A percentile compares a stretch with the other conserved stretches of the same genome.
Evolutionary conservation across 2,329 filamentous ascomycete genomes (phyloP).

Genomic region (Phialophora macrospora): DNA sequence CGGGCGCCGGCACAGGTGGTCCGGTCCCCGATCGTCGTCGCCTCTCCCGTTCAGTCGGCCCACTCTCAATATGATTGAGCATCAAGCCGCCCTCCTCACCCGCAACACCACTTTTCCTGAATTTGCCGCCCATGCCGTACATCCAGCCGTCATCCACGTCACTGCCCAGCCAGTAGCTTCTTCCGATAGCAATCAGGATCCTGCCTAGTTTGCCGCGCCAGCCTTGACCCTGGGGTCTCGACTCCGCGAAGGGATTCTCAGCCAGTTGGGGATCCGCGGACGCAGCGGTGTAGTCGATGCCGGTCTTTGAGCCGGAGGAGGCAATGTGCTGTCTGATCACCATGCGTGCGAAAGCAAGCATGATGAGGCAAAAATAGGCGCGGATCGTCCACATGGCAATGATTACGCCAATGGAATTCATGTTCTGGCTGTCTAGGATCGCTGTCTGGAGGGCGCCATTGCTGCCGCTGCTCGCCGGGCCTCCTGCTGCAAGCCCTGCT

Average conservation of each 20-base stretch:
- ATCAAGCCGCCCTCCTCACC: constrained; percentile 52
- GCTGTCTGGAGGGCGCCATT: constrained; percentile 61
- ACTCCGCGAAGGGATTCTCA: constrained; percentile 71
- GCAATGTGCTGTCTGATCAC: constrained; percentile 72
- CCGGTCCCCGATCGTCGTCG: constrained; percentile 67
- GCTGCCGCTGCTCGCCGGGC: constrained; percentile 43
- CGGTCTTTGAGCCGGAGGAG: constrained; percentile 47
- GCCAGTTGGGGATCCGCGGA: constrained; percentile 53
- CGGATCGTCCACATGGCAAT: constrained; percentile 73
- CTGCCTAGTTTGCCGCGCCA: constrained; percentile 81
- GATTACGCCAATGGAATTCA: constrained; percentile 79
- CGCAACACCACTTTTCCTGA: constrained; percentile 42
- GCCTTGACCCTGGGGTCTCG: constrained; percentile 74
- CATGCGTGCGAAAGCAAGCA: constrained; percentile 80
- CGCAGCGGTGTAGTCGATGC: constrained; percentile 50
- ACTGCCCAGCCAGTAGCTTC: constrained; percentile 78
- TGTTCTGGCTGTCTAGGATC: constrained; percentile 65
- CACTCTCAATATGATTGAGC: constrained; percentile 50
- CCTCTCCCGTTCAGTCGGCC: constrained; percentile 61
- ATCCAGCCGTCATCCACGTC: constrained; percentile 55
- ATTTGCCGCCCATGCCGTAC: constrained; percentile 62
- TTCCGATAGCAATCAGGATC: constrained; percentile 73
- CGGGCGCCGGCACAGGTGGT: constrained; percentile 45
- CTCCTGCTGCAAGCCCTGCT: constrained; percentile 37
- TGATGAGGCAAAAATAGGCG: constrained; percentile 80